Percentiles rank a stretch among this genome's conserved stretches.
Conservation (phyloP, 345 rosid species). For the Eucalyptus tenuipes region DNA sequence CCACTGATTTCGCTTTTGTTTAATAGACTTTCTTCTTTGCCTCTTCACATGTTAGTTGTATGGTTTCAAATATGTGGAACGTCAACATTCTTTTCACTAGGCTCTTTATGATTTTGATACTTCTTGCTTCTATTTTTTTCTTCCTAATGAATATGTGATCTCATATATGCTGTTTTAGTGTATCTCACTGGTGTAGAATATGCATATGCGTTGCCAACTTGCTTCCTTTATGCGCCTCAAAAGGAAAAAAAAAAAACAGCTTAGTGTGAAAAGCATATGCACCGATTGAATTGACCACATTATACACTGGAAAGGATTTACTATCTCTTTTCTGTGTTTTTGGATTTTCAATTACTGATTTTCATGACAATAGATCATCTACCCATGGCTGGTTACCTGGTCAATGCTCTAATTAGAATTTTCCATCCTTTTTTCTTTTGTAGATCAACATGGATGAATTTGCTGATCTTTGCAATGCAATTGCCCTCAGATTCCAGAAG, state of each 20-base stretch:
- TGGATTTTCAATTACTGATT: not conserved
- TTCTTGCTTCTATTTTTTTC: not conserved
- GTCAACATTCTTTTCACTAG: not conserved
- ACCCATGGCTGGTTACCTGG: not conserved
- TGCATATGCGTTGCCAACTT: not conserved
- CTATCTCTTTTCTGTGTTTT: not conserved
- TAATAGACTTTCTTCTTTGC: not conserved
- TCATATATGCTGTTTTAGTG: not conserved
- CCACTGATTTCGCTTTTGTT: not conserved
- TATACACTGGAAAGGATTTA: not conserved
- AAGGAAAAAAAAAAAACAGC: not conserved
- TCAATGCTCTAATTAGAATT: not conserved
- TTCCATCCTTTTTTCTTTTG: not conserved
- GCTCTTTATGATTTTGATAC: not conserved
- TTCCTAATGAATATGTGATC: not conserved
- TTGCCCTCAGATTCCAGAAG: slow-evolving; percentile 81
- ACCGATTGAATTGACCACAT: not conserved
- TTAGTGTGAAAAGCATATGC: not conserved
- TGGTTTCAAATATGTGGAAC: not conserved
- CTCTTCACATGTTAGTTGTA: not conserved
- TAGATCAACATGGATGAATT: slow-evolving; percentile 92
- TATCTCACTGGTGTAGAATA: not conserved
- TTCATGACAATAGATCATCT: not conserved
- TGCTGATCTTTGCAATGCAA: slow-evolving; percentile 90
- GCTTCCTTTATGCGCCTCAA: not conserved